These are phyloP conservation scores for Alnus rubra DNA, from an alignment of 306 rosid genomes.

Conservation along the genomic window DNA sequence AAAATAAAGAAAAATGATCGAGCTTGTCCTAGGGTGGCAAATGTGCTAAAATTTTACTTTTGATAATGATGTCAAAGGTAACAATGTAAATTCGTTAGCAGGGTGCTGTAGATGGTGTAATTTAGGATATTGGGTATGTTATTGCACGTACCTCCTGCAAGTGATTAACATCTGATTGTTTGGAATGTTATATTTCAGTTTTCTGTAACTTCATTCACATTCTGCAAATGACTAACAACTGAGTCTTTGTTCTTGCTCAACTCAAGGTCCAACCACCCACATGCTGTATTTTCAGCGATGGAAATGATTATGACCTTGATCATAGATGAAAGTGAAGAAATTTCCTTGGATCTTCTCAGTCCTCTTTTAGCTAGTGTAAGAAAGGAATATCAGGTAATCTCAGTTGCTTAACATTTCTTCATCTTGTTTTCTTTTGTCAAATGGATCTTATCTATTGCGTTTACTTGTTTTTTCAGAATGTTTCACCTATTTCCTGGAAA, in stretches of 20 bases:
- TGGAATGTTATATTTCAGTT: constrained; percentile 10
- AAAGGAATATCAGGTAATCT: constrained; percentile 63
- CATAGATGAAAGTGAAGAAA: constrained; percentile 65
- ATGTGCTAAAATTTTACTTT: not conserved
- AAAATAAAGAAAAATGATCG: not conserved
- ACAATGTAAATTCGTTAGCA: not conserved
- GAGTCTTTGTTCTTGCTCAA: constrained; percentile 34
- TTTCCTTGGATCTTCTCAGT: constrained; percentile 57
- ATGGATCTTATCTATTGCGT: constrained; percentile 11
- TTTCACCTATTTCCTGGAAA: constrained; percentile 58
- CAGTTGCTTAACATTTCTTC: constrained; percentile 14
- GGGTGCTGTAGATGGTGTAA: not conserved
- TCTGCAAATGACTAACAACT: constrained; percentile 26
- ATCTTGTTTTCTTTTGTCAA: constrained; percentile 14
- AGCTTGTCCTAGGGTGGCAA: not conserved
- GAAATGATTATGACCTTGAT: constrained; percentile 62
- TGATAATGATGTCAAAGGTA: not conserved
- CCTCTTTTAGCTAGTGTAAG: constrained; percentile 53
- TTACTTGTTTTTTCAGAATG: constrained; percentile 46
- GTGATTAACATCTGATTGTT: constrained; percentile 8
- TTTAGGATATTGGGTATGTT: constrained; percentile 7
- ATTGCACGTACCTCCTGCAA: constrained; percentile 16
- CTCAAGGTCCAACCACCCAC: constrained; percentile 62
- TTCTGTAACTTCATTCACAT: constrained; percentile 10
- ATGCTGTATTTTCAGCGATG: constrained; percentile 48